Conservation (phyloP, 495 filamentous ascomycete species). For the Daldinia childiae region DNA sequence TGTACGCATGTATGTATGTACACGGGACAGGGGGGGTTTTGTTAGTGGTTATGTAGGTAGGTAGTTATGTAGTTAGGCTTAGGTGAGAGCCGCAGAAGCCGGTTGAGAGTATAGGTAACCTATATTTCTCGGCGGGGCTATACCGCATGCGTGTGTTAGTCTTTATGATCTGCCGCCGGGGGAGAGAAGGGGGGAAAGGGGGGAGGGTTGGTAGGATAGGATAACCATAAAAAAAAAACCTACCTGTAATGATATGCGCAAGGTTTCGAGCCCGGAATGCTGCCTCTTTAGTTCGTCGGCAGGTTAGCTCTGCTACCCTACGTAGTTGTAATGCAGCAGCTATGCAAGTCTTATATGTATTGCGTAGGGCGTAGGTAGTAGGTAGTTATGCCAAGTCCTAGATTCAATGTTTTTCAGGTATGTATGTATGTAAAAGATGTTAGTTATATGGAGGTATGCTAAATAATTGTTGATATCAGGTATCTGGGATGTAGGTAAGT, state of each 20-base stretch:
- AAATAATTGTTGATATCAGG: not conserved
- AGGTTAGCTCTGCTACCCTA: not conserved
- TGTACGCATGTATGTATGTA: too few relatives aligned
- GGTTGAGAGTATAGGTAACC: conserved; percentile 15
- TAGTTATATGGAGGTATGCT: not conserved
- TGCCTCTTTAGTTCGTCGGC: conserved; percentile 2
- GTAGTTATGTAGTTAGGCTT: conserved; percentile 4
- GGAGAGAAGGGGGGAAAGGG: not conserved
- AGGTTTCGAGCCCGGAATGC: conserved; percentile 1
- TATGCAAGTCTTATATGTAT: not conserved
- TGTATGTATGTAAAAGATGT: too few relatives aligned
- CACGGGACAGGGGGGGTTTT: not conserved
- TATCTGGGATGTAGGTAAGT: not conserved
- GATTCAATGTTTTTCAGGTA: too few relatives aligned
- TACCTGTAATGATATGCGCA: conserved; percentile 1
- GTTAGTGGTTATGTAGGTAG: too few relatives aligned
- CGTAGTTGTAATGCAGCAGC: not conserved
- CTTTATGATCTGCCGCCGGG: not conserved
- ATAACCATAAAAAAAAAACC: too few relatives aligned
- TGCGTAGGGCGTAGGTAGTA: not conserved
- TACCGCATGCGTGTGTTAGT: conserved; percentile 1
- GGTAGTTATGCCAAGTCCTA: not conserved
- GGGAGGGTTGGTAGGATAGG: not conserved
- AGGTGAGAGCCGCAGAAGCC: conserved; percentile 33
- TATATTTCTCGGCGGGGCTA: not conserved